These are phyloP conservation scores for Colletotrichum costaricense DNA, from an alignment of 2,329 filamentous ascomycete genomes.

Conservation along the genomic window DNA sequence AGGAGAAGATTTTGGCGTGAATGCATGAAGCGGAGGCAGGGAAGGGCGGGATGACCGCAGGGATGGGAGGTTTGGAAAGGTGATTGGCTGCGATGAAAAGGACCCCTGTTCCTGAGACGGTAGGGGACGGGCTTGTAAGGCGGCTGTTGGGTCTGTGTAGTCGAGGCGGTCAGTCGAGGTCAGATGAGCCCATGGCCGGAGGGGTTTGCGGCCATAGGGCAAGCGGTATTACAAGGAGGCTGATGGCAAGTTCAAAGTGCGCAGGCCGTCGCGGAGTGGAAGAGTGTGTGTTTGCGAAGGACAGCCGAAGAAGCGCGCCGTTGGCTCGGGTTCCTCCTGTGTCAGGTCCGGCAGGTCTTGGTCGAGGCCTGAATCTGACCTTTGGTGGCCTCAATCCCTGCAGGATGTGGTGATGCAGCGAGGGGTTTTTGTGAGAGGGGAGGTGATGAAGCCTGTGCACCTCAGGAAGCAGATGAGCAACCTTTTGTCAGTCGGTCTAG, in stretches of 20 bases:
- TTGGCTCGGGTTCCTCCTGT: slow-evolving; percentile 26
- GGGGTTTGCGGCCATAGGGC: slow-evolving; percentile 9
- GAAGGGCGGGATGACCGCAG: slow-evolving; percentile 31
- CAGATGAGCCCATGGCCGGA: slow-evolving; percentile 32
- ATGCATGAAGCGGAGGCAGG: slow-evolving; percentile 33
- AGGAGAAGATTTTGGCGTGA: slow-evolving; percentile 26
- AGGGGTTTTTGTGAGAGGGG: neutral
- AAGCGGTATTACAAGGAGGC: slow-evolving; percentile 12
- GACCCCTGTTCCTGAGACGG: slow-evolving; percentile 30
- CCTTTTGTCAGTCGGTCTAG: too few relatives aligned
- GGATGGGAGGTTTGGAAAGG: slow-evolving; percentile 7
- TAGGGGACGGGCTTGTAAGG: slow-evolving; percentile 16
- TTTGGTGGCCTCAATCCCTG: neutral
- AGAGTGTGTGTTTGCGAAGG: slow-evolving; percentile 14
- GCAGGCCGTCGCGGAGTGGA: neutral
- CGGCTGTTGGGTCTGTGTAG: slow-evolving; percentile 25
- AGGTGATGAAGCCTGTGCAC: neutral
- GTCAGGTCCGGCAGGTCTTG: slow-evolving; percentile 6
- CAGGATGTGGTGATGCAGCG: neutral
- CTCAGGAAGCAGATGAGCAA: neutral
- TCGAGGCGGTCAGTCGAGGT: slow-evolving; percentile 34
- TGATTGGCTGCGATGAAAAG: slow-evolving; percentile 14
- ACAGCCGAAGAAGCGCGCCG: slow-evolving; percentile 8
- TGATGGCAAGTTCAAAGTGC: neutral
- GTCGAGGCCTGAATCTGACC: neutral